Evolutionary conservation across 441 rosid genomes (phyloP).

Genomic region (Hura crepitans): DNA sequence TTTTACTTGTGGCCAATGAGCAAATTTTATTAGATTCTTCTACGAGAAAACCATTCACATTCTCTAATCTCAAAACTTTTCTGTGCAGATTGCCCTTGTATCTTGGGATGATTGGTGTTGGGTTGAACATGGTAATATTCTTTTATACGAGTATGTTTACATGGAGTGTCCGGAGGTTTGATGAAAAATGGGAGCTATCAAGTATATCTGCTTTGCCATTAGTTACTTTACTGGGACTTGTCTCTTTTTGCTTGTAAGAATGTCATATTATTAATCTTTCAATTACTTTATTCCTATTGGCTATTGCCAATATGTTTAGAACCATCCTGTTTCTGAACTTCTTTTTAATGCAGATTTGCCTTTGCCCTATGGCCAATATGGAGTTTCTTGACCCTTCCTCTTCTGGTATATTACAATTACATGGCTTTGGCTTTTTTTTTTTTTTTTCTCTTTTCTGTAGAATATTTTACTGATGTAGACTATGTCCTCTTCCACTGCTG

Average conservation of each 20-base stretch:
- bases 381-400: conserved; percentile 94
- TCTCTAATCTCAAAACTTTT: conserved; percentile 13
- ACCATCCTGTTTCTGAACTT: conserved; percentile 24
- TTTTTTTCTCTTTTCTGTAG: neutral
- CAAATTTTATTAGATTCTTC: neutral
- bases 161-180: conserved; percentile 79
- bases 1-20: neutral
- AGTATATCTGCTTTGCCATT: conserved; percentile 77
- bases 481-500: conserved; percentile 31
- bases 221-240: conserved; percentile 71
- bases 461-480: conserved; percentile 12
- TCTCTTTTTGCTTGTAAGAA: conserved; percentile 87
- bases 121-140: conserved; percentile 61
- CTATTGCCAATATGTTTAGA: conserved; percentile 14
- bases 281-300: conserved; percentile 10
- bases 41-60: neutral
- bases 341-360: conserved; percentile 48
- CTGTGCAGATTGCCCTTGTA: conserved; percentile 74
- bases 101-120: conserved; percentile 69
- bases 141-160: conserved; percentile 72
- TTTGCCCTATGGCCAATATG: conserved; percentile 95
- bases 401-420: conserved; percentile 47
- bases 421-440: neutral
- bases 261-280: conserved; percentile 15
- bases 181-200: conserved; percentile 83